Conservation (phyloP, 2,329 filamentous ascomycete species). For the Chaetothyriales sp. region DNA sequence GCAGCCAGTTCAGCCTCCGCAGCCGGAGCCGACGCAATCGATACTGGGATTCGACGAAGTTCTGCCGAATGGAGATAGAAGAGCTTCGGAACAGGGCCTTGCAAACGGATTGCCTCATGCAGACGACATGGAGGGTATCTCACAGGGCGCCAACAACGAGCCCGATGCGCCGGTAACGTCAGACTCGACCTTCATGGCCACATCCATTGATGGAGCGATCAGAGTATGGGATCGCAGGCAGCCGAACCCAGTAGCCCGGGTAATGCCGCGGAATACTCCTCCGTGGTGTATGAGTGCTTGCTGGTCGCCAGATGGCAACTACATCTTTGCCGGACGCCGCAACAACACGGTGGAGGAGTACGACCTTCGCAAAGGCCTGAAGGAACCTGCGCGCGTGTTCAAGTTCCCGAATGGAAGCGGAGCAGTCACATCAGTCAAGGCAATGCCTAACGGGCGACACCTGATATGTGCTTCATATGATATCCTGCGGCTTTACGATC, state of each 20-base stretch:
- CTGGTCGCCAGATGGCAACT: constrained; percentile 92
- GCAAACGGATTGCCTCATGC: constrained; percentile 29
- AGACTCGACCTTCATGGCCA: constrained; percentile 71
- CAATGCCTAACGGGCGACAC: constrained; percentile 88
- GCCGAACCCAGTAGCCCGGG: constrained; percentile 60
- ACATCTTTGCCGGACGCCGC: constrained; percentile 77
- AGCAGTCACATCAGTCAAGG: constrained; percentile 68
- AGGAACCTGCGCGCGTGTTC: constrained; percentile 61
- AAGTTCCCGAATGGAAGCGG: constrained; percentile 82
- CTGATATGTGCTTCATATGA: constrained; percentile 78
- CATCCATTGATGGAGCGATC: constrained; percentile 38
- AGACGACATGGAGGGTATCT: constrained; percentile 24
- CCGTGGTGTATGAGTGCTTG: constrained; percentile 97
- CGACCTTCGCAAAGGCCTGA: constrained; percentile 64
- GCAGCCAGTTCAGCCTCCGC: constrained; percentile 4
- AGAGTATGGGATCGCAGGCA: constrained; percentile 44
- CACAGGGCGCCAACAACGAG: constrained; percentile 28
- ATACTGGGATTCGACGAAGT: constrained; percentile 15
- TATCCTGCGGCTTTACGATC: constrained; percentile 82
- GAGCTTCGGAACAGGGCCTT: constrained; percentile 15
- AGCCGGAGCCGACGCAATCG: constrained; percentile 3
- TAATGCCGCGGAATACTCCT: constrained; percentile 59
- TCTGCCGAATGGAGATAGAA: constrained; percentile 5
- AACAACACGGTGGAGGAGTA: constrained; percentile 94
- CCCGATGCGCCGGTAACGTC: constrained; percentile 40